These are phyloP conservation scores for Stagonosporopsis chrysanthemi DNA, from an alignment of 2,329 filamentous ascomycete species.

Conservation along the genomic window DNA sequence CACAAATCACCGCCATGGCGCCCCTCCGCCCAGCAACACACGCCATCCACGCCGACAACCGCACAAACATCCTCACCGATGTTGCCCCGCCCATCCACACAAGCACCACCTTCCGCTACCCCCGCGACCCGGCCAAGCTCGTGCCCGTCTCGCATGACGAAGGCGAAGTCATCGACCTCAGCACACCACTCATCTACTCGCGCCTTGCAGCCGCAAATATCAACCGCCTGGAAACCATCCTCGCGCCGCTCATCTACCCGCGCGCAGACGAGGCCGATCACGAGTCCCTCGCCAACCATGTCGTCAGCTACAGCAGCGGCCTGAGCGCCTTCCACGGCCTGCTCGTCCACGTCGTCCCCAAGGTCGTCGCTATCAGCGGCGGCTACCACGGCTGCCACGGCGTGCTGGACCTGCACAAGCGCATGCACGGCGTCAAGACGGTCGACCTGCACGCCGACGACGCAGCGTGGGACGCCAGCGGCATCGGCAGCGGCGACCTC, in stretches of 20 bases:
- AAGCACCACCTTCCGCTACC: slow-evolving; percentile 89
- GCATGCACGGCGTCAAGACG: slow-evolving; percentile 76
- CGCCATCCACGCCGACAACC: slow-evolving; percentile 83
- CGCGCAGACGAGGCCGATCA: slow-evolving; percentile 37
- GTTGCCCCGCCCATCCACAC: slow-evolving; percentile 90
- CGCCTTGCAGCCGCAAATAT: slow-evolving; percentile 79
- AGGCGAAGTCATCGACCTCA: slow-evolving; percentile 45
- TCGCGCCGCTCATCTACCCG: slow-evolving; percentile 74
- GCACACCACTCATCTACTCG: slow-evolving; percentile 71
- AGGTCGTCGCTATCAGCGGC: slow-evolving; percentile 78
- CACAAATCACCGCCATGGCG: slow-evolving; percentile 6
- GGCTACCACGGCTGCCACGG: slow-evolving; percentile 96
- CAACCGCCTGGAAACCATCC: slow-evolving; percentile 83
- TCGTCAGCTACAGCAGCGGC: slow-evolving; percentile 82
- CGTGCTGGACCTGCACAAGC: slow-evolving; percentile 75
- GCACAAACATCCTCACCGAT: slow-evolving; percentile 74
- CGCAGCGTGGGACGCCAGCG: slow-evolving; percentile 66
- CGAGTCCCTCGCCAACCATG: slow-evolving; percentile 53
- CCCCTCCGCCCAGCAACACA: slow-evolving; percentile 67
- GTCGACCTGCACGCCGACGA: slow-evolving; percentile 67
- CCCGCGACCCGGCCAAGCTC: slow-evolving; percentile 72
- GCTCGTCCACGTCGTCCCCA: slow-evolving; percentile 83
- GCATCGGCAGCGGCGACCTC: slow-evolving; percentile 78
- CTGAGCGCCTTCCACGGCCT: slow-evolving; percentile 88
- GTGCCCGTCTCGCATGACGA: slow-evolving; percentile 58